A percentile compares a stretch with the other conserved stretches of the same genome.
Evolutionary conservation across 352 stramenopile genomes (phyloP).

Genomic region (Saprolegnia diclina): DNA sequence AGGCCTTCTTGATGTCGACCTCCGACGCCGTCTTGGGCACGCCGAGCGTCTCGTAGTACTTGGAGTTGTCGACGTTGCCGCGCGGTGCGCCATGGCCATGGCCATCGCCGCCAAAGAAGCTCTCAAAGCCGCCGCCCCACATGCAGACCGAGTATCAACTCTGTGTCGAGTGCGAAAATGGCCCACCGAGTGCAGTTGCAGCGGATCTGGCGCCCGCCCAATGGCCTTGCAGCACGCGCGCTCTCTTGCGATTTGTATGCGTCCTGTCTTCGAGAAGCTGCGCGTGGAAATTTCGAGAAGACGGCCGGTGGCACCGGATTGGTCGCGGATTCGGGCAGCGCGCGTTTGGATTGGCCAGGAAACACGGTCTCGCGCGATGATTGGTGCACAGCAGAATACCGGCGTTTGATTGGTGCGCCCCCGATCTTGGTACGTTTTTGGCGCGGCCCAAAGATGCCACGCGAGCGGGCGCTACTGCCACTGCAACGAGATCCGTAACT

Average conservation of each 20-base stretch:
- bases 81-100: constrained; percentile 43
- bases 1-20: constrained; percentile 87
- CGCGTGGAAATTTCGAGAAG: constrained; percentile 20
- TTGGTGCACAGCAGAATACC: neutral
- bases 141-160: constrained; percentile 48
- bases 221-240: neutral
- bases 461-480: neutral
- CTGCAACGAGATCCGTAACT: neutral
- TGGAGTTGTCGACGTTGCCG: constrained; percentile 77
- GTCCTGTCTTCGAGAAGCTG: neutral
- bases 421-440: neutral
- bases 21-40: constrained; percentile 75
- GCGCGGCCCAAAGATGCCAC: neutral
- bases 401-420: neutral
- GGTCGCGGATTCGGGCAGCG: neutral
- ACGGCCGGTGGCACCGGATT: neutral
- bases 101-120: constrained; percentile 77
- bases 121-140: constrained; percentile 61
- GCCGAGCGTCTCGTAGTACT: constrained; percentile 84
- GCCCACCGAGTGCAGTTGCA: neutral
- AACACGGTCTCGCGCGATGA: neutral
- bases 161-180: constrained; percentile 20
- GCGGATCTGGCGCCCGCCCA: neutral
- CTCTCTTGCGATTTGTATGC: constrained; percentile 2
- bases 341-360: neutral